Evolutionary conservation across 1,284 basidiomycete genomes (phyloP), one percentile per base, ranked within the genome.

Genomic region (Irpex sp.): DNA sequence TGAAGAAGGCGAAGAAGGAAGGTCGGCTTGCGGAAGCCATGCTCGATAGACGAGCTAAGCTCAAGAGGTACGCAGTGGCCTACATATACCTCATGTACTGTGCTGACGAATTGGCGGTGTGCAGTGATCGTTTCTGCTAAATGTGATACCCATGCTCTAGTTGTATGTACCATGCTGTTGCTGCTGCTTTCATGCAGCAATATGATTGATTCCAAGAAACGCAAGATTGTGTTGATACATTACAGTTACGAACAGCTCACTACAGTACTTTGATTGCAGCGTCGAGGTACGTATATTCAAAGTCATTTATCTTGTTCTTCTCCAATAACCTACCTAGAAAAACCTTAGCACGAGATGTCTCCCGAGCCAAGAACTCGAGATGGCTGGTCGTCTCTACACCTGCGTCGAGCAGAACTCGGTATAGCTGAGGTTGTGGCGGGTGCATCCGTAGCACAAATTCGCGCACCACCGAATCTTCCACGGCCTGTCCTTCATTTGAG

Each of bases 1-100:
- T 98, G 59, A 94, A 93, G 73, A 84, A 83, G 61, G 94, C 94
- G 12, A 81, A 82, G 64, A 91, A 94, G 73, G 93, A 97, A 66
- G 96, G 96, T 2, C 83, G 90, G 39, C 73, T 97, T 16, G 88
- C 92, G 1, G 95, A 98, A 73, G 91, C 91, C 3, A 76, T 98
- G 76, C 80, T 98, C 54, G 93, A 98, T 69, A 84, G 94, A 33
- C 82, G 95, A 61, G 80, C 91, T 6, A 96, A 96, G 72, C 80
- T 97, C 63, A 98, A 98, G 77, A 96, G 94, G 94, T 92, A 23
- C 8, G 59, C 37, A 18, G 39, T 45, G n/a, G 28, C 28, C 28
- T 47, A 28, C 42, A 56, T 60, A 28, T 55, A 23, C 52, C 4
- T 45, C 2, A 19, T 12, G 12, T 14, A 16, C 47, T 57, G 39